Evolutionary conservation across 805 yeast genomes (phyloP).

Genomic region (Metschnikowia koreensis): DNA sequence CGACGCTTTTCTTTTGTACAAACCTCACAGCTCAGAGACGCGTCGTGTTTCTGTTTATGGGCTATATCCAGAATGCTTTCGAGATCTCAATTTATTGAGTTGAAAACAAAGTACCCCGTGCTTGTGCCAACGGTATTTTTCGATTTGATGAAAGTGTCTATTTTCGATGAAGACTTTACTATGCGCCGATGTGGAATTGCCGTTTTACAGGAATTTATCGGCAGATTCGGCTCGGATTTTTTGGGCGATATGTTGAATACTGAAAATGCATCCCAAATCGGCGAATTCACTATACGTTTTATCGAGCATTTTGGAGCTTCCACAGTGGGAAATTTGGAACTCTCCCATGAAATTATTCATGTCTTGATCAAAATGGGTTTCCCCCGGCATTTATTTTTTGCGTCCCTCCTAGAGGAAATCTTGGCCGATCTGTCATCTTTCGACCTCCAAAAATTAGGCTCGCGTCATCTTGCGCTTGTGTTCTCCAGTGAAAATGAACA

Average conservation of each 20-base stretch:
- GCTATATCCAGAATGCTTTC: conserved; percentile 50
- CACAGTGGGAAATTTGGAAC: conserved; percentile 22
- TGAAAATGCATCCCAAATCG: conserved; percentile 17
- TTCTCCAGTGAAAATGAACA: not conserved
- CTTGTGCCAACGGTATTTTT: conserved; percentile 24
- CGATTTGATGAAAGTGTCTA: conserved; percentile 49
- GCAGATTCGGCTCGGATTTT: conserved; percentile 57
- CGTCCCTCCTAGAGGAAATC: conserved; percentile 29
- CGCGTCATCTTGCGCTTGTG: conserved; percentile 29
- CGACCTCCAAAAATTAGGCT: conserved; percentile 42
- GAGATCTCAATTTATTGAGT: conserved; percentile 16
- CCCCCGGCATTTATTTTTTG: conserved; percentile 25
- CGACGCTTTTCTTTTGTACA: conserved; percentile 46
- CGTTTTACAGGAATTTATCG: conserved; percentile 81
- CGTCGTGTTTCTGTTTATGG: conserved; percentile 87
- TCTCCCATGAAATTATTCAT: conserved; percentile 18
- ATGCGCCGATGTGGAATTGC: conserved; percentile 83
- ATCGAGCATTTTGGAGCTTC: conserved; percentile 59
- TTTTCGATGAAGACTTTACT: conserved; percentile 72
- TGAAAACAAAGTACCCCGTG: conserved; percentile 5
- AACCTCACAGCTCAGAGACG: conserved; percentile 76
- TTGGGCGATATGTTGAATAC: conserved; percentile 22
- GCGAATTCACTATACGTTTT: conserved; percentile 44
- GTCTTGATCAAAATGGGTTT: conserved; percentile 26
- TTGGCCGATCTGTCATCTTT: conserved; percentile 35